Evolutionary conservation across 202 grass and related monocot species (phyloP).

Genomic region (Zizania palustris): DNA sequence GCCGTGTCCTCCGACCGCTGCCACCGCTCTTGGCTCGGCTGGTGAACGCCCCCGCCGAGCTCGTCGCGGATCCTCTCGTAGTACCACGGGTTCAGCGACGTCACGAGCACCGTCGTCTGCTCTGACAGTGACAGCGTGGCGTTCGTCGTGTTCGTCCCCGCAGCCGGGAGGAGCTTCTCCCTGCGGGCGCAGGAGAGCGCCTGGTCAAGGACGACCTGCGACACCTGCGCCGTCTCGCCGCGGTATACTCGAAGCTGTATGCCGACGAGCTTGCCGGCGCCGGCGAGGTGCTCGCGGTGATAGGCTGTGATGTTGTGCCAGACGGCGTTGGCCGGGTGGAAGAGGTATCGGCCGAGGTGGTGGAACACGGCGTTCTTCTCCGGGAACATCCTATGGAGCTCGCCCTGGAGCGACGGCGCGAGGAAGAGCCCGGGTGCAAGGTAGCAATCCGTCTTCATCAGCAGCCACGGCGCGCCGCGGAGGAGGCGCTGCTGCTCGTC

Average conservation of each 20-base stretch:
- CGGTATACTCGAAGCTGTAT: conserved; percentile 75
- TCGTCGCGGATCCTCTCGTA: conserved; percentile 47
- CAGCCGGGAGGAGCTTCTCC: conserved; percentile 53
- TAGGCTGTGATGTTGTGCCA: conserved; percentile 67
- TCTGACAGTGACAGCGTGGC: neutral
- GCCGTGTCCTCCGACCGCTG: conserved; percentile 50
- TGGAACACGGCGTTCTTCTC: conserved; percentile 62
- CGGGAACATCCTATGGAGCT: conserved; percentile 67
- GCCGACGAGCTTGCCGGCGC: conserved; percentile 54
- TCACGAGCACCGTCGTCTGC: too few species aligned
- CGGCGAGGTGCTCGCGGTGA: conserved; percentile 52
- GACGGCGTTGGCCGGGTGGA: conserved; percentile 69
- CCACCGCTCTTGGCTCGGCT: conserved; percentile 57
- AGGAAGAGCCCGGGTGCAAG: conserved; percentile 72
- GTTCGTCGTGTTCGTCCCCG: neutral
- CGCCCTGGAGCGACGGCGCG: conserved; percentile 38
- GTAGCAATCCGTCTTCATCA: conserved; percentile 70
- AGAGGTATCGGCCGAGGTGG: conserved; percentile 75
- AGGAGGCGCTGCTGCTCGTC: conserved; percentile 66
- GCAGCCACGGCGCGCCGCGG: conserved; percentile 53
- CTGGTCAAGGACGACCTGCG: conserved; percentile 55
- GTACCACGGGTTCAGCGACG: conserved; percentile 50
- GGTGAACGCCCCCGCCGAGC: conserved; percentile 49
- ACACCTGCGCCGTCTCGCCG: neutral
- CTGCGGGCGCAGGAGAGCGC: conserved; percentile 55